Conservation (phyloP, 768 basidiomycete genomes). For the Xerocomus spinulosus region DNA sequence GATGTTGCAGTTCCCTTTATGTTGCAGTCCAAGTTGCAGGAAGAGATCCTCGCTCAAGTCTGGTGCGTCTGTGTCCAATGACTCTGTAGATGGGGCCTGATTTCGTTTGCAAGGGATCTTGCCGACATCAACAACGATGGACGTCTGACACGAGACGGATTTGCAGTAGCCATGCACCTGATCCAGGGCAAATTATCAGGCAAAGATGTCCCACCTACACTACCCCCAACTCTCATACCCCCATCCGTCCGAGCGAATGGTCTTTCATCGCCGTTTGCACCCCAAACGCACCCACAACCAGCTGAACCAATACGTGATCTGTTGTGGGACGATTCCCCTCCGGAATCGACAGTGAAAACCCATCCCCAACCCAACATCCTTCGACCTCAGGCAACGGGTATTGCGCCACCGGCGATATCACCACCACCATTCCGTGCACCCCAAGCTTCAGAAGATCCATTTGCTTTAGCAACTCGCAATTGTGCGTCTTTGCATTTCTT, state of each 20-base stretch:
- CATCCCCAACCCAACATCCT: slow-evolving; percentile 23
- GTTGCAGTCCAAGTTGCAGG: slow-evolving; percentile 80
- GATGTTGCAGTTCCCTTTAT: slow-evolving; percentile 95
- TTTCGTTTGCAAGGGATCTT: slow-evolving; percentile 66
- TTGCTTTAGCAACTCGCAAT: slow-evolving; percentile 33
- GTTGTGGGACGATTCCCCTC: slow-evolving; percentile 53
- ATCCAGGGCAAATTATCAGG: slow-evolving; percentile 85
- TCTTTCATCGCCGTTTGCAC: slow-evolving; percentile 35
- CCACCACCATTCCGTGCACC: slow-evolving; percentile 26
- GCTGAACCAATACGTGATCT: slow-evolving; percentile 41
- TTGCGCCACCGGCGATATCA: slow-evolving; percentile 24
- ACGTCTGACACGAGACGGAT: slow-evolving; percentile 80
- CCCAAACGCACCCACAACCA: slow-evolving; percentile 34
- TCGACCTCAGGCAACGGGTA: slow-evolving; percentile 38
- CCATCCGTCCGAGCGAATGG: slow-evolving; percentile 62
- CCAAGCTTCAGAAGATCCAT: slow-evolving; percentile 43
- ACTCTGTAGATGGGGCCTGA: neutral
- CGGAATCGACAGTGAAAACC: slow-evolving; percentile 35
- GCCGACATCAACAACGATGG: slow-evolving; percentile 88
- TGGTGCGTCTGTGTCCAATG: slow-evolving; percentile 56
- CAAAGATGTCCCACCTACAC: slow-evolving; percentile 61
- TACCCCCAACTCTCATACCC: slow-evolving; percentile 76
- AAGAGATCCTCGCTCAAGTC: slow-evolving; percentile 80
- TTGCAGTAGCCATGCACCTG: slow-evolving; percentile 92
- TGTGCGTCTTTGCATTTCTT: slow-evolving; percentile 12